Evolutionary conservation across 202 grass and related monocot genomes (phyloP).

Genomic region (Musa balbisiana): DNA sequence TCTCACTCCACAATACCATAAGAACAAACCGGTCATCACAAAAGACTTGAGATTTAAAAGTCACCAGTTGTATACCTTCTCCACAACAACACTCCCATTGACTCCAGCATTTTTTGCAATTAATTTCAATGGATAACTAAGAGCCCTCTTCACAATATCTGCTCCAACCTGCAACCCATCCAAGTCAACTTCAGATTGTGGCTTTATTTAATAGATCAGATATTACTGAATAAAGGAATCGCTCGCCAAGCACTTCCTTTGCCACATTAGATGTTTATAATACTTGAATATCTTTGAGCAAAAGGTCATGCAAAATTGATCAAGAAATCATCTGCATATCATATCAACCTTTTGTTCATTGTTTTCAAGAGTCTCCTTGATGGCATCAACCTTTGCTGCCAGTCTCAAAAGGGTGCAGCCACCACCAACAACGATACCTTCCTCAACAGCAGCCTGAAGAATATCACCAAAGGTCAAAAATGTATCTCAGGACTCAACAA

Average conservation of each 20-base stretch:
- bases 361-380: conserved; percentile 83
- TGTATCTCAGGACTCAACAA: not conserved
- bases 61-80: conserved; percentile 40
- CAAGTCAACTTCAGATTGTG: not conserved
- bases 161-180: conserved; percentile 51
- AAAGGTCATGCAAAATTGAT: too few relatives aligned
- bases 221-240: too few relatives aligned
- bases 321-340: not conserved
- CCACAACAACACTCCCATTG: conserved; percentile 82
- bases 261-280: too few relatives aligned
- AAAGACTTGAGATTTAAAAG: not conserved
- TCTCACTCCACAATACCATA: not conserved
- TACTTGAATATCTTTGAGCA: too few relatives aligned
- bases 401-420: conserved; percentile 87
- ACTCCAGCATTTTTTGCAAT: conserved; percentile 94
- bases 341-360: conserved; percentile 77
- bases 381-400: conserved; percentile 74
- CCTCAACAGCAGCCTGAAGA: conserved; percentile 84
- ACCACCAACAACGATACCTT: conserved; percentile 95
- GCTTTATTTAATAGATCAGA: too few relatives aligned
- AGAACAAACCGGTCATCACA: not conserved
- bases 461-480: not conserved
- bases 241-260: too few relatives aligned
- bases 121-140: conserved; percentile 86
- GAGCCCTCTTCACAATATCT: conserved; percentile 75